Conservation (phyloP, 2,329 filamentous ascomycete genomes). For the Ceratocystiopsis brevicomis region DNA sequence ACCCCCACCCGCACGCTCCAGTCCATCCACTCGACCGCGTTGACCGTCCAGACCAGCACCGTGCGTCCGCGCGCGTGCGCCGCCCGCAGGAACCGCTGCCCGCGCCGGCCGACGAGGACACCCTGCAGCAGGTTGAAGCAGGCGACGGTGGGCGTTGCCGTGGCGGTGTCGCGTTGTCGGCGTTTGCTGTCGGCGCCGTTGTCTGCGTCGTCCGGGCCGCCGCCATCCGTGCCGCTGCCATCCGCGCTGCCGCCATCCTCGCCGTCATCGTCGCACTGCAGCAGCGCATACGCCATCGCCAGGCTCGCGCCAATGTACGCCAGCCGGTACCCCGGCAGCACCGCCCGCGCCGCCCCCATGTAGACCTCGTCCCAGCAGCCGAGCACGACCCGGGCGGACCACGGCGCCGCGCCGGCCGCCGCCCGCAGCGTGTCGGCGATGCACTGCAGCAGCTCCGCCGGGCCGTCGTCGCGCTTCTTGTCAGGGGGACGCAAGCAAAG, state of each 20-base stretch:
- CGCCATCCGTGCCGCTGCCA: no score
- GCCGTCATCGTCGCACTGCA: slow-evolving; percentile 27
- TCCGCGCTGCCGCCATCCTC: no score
- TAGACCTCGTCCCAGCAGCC: slow-evolving; percentile 69
- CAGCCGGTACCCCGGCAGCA: slow-evolving; percentile 44
- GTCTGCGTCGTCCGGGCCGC: no score
- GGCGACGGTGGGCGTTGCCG: slow-evolving; percentile 19
- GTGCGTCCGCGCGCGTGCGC: slow-evolving; percentile 35
- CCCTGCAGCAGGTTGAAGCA: slow-evolving; percentile 62
- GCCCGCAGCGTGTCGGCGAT: slow-evolving; percentile 42
- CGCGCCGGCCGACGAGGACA: slow-evolving; percentile 48
- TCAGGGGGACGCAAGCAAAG: not conserved
- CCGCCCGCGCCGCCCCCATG: slow-evolving; percentile 39
- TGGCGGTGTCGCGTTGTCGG: no score
- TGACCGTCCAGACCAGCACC: slow-evolving; percentile 75
- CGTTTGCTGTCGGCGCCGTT: no score
- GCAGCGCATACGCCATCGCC: slow-evolving; percentile 51
- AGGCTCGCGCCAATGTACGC: slow-evolving; percentile 51
- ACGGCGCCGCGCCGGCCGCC: slow-evolving; percentile 27
- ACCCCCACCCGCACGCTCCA: slow-evolving; percentile 51
- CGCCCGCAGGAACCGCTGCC: slow-evolving; percentile 44
- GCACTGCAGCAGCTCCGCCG: slow-evolving; percentile 49
- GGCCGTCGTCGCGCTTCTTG: slow-evolving; percentile 45
- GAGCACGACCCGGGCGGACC: slow-evolving; percentile 34
- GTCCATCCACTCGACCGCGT: slow-evolving; percentile 58